Base-by-base conservation (phyloP, 1,284 basidiomycete genomes). In the Dichomitus squalens region DNA sequence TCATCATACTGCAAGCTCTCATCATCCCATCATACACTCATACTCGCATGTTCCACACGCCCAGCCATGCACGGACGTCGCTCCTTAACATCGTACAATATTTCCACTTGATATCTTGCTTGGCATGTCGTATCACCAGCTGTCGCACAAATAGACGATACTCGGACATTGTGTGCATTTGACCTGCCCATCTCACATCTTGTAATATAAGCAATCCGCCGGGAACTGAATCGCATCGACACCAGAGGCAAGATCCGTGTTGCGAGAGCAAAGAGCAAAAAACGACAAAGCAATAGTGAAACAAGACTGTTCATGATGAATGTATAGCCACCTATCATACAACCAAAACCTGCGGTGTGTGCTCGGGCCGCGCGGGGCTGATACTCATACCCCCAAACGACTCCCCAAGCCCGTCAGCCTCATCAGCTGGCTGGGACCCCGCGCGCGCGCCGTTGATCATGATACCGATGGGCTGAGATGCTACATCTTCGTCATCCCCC, bases 301-400 rank as follows among this genome's bases (percentile, higher is more conserved):
- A 39, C 25, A 50, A 9, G 29, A 39, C 49, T 36, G 21, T 31
- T 33, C 16, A 20, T 31, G 11, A 16, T 33, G 12, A 34, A n/a
- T 31, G 11, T 5, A 11, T 34, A 14, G 20, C 2, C 33, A 35
- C 35, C 27, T 51, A 59, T 35, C 49, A 36, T n/a, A 59, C 56
- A 48, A 58, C 39, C 31, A 48, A 20, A 8, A 49, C 41, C 20
- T 52, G 55, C 5, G 51, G 35, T 12, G 52, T 31, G 34, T 53
- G 52, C 4, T 31, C 52, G 14, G 63, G 61, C 18, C 57, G 64
- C n/a, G 59, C 72, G 18, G 89, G 88, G 63, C 88, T 90, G 62
- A 92, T 92, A 62, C 88, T 92, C 90, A 92, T 92, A 25, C 83
- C 85, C 12, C 82, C 87, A 65, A 92, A 83, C 2, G 87, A 89